Evolutionary conservation across 805 yeast species (phyloP), one percentile per base, ranked within the genome.

Genomic region (Barnettozyma botsteinii): DNA sequence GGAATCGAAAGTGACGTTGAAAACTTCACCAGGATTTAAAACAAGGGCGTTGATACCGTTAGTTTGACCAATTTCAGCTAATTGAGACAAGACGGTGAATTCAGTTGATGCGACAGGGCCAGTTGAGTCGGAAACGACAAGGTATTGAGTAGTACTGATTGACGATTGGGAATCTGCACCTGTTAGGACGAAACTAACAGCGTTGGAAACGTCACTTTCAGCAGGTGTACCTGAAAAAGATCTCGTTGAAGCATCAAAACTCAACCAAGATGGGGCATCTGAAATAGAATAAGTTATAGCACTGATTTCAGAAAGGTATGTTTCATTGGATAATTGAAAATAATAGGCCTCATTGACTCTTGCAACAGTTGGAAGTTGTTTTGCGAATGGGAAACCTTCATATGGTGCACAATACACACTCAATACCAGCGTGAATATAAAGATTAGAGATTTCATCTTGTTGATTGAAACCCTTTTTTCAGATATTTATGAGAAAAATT

Each of bases 281-380:
- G 66, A 59, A 1, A 77, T 82, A 17, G 74, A 52, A 59, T 86
- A 86, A 7, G 66, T 42, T 27, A 88, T 69, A 7, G 61, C 37
- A 15, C 67, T 69, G 19, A 60, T 62, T 35, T 65, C 57, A 3
- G 77, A 69, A 37, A 66, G 56, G 59, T 75, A 87, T 2, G 98
- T 91, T 50, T 79, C 77, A 43, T 73, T 65, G 39, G 88, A 80
- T 31, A 91, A 62, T 27, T 80, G 70, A 61, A 85, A 91, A 15
- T 65, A 50, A 62, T 81, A 91, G 3, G 57, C 50, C 50, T 75
- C 68, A 43, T 75, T 75, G 13, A 77, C 75, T 42, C 94, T 71
- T 5, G 95, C 98, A 12, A 93, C 85, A 25, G 87, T 82, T 5
- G 98, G 98, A 18, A 80, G 70, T 63, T 91, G 98, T 56, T 79